A percentile compares a stretch with the other conserved stretches of the same genome.
Evolutionary conservation across 176 grass and related monocot species (phyloP).

Genomic region (Zoysia pacifica): DNA sequence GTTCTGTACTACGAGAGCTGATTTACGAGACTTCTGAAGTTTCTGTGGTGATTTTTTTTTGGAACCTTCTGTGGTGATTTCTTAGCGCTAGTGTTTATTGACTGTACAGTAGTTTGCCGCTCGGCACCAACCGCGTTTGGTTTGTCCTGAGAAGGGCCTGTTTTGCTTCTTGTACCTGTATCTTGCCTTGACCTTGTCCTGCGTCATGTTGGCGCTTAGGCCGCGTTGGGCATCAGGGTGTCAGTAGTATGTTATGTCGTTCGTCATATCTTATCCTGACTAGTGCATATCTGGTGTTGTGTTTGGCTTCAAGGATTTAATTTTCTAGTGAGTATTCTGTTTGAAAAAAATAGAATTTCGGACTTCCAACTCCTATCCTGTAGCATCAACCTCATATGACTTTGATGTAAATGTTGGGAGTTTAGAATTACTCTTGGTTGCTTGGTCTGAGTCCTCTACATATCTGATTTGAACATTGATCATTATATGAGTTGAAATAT

Average conservation of each 20-base stretch:
- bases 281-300: background rate
- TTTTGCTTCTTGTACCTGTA: background rate
- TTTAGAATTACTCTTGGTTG: background rate
- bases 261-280: background rate
- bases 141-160: background rate
- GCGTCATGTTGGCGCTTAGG: background rate
- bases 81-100: background rate
- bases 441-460: background rate
- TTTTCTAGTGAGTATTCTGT: background rate
- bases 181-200: background rate
- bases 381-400: background rate
- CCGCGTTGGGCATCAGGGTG: background rate
- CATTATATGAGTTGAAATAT: background rate
- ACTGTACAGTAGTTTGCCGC: background rate
- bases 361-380: background rate
- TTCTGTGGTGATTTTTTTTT: no score
- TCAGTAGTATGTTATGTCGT: background rate
- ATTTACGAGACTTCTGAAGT: background rate
- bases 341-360: background rate
- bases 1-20: no score
- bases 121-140: background rate
- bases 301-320: background rate
- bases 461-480: background rate
- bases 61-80: background rate
- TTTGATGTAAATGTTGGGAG: background rate